phyloP scores from a whole-genome alignment of 2,329 filamentous ascomycete species.

The Elsinoe australis region DNA sequence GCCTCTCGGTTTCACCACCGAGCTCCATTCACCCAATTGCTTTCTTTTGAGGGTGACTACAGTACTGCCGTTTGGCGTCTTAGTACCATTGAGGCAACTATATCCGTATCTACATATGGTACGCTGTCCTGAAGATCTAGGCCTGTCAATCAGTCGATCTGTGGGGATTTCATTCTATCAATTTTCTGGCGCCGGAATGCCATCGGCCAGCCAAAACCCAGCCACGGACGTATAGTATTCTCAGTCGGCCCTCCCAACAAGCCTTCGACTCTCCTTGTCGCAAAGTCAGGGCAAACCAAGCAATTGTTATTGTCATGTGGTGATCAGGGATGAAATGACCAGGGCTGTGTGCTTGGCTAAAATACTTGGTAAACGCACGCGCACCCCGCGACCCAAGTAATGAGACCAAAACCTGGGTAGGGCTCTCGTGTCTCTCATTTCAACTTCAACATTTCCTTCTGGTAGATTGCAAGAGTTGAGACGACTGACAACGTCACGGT shows the following conservation, averaged over 20 bases:
- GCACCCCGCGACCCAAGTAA: background rate
- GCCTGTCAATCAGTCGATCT: slow-evolving; percentile 11
- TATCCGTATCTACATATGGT: background rate
- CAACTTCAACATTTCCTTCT: background rate
- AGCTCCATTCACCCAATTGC: too few relatives aligned
- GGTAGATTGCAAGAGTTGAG: background rate
- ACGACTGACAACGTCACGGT: too few relatives aligned
- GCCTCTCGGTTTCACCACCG: background rate
- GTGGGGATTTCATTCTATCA: background rate
- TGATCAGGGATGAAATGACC: background rate
- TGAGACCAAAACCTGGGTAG: too few relatives aligned
- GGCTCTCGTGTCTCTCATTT: background rate
- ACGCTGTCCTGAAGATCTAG: slow-evolving; percentile 1
- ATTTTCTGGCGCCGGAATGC: background rate
- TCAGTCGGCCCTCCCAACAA: too few relatives aligned
- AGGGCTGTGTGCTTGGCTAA: slow-evolving; percentile 1
- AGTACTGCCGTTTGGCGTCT: background rate
- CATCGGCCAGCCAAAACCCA: background rate
- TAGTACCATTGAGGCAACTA: background rate
- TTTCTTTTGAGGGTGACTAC: too few relatives aligned
- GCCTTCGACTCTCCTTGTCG: background rate
- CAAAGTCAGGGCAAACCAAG: background rate
- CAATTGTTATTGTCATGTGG: background rate
- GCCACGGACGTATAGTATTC: background rate
- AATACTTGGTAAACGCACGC: background rate